These are phyloP conservation scores for Ustilago curta DNA, from an alignment of 1,284 basidiomycete genomes.

Conservation along the genomic window DNA sequence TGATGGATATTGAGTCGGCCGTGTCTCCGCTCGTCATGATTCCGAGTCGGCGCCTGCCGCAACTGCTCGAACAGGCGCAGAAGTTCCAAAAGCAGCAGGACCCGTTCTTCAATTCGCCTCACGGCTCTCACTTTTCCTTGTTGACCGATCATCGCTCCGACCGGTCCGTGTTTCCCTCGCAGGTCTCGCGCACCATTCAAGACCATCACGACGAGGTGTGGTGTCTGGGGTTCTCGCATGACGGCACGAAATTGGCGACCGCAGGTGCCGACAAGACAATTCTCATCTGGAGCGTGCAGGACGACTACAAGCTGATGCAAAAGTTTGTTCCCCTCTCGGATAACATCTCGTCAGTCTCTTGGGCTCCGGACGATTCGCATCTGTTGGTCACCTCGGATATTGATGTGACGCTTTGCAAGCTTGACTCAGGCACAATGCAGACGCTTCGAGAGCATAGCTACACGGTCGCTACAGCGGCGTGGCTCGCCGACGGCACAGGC, in stretches of 20 bases:
- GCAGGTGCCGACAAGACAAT: slow-evolving; percentile 87
- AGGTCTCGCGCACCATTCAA: slow-evolving; percentile 75
- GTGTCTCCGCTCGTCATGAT: slow-evolving; percentile 92
- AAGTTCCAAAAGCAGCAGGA: slow-evolving; percentile 74
- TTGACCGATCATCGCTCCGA: slow-evolving; percentile 87
- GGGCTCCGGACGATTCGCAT: slow-evolving; percentile 58
- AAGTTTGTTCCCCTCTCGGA: slow-evolving; percentile 53
- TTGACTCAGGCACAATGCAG: slow-evolving; percentile 24
- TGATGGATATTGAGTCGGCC: slow-evolving; percentile 85
- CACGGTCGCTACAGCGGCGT: slow-evolving; percentile 85
- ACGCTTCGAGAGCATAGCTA: slow-evolving; percentile 79
- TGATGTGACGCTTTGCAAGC: slow-evolving; percentile 54
- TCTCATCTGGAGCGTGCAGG: slow-evolving; percentile 79
- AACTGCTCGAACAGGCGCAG: slow-evolving; percentile 87
- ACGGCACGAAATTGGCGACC: slow-evolving; percentile 85
- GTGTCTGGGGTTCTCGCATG: slow-evolving; percentile 93
- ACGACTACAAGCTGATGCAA: slow-evolving; percentile 44
- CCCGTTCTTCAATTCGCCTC: slow-evolving; percentile 61
- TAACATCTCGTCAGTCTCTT: slow-evolving; percentile 73
- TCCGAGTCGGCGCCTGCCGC: slow-evolving; percentile 85
- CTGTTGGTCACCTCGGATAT: slow-evolving; percentile 55
- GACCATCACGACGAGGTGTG: slow-evolving; percentile 94
- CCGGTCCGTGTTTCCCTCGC: slow-evolving; percentile 83
- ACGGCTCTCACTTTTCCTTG: slow-evolving; percentile 77
- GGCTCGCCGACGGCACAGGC: slow-evolving; percentile 87